Base-by-base conservation (phyloP, 495 filamentous ascomycete genomes). In the Talaromyces nanjingensis region DNA sequence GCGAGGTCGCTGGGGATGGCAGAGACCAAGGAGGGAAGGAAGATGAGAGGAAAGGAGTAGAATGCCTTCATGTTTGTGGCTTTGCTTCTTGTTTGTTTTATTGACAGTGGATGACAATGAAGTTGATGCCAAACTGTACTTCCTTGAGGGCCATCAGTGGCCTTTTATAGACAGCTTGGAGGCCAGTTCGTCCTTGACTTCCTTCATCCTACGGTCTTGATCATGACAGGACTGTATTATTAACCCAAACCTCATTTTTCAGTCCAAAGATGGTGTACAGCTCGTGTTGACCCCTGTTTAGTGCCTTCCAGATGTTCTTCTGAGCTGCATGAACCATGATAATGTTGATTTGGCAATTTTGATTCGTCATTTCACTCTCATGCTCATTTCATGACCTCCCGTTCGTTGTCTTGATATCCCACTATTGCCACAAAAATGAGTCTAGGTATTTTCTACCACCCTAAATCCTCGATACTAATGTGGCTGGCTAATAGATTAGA, bases 11-110 rank as follows among this genome's bases (percentile, higher is more conserved):
- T 62, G 25, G 42, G 45, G 8, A 22, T 29, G 14, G 60, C 60
- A 20, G 60, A 54, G 27, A 52, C 29, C 5, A 62, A 12, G 7
- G 60, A 53, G 45, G 45, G 60, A 20, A 62, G 60, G n/a, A 62
- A 22, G 22, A 61, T 11, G 3, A 61, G 59, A 33, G 59, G 22
- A 8, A 47, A 25, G 2, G 59, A 45, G 25, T 25, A 45, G 7
- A 52, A 61, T 4, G 25, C 14, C 27, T 62, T 62, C 60, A 62
- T 62, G 14, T n/a, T 53, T 53, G 47, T 52, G 16, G 8, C 14
- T 54, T 18, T 4, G 39, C 2, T 60, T 60, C 14, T 16, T 60
- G 59, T 59, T 59, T 8, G 16, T 59, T 5, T 29, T 42, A 3
- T 59, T 59, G 25, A 22, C 37, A 42, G 11, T 42, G 31, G n/a